Evolutionary conservation across 352 stramenopile species (phyloP), one percentile per base, ranked within the genome.

Genomic region (Phytophthora podocarpi): DNA sequence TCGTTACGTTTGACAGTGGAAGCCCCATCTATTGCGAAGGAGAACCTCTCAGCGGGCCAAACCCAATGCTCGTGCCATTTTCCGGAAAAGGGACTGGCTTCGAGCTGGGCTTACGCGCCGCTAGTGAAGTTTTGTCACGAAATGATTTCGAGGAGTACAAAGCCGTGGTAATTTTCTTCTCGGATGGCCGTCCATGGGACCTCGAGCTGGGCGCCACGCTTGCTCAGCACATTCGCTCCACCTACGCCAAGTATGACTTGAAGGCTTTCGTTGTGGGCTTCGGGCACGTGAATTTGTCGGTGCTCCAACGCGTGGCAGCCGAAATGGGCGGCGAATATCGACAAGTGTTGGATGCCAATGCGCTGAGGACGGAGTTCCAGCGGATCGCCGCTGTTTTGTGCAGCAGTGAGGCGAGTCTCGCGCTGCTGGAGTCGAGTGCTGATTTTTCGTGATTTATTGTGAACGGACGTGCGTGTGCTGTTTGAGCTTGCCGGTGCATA

Each of bases 201-300:
- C 43, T 67, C 2, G 12, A 31, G 0, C 24, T 60, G 50, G 72
- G 68, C 7, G 56, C 87, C 28, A 52, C 69, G 21, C 51, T 90
- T 12, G 83, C 75, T 4, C 27, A 50, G 5, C 59, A 89, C 36
- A 82, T 91, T 28, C 50, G 53, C 4, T 39, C 60, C 0, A 68
- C n/a, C 1, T 93, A 91, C 55, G 68, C 48, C 0, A 85, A 74
- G 47, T 85, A 89, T 28, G 75, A 72, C 8, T 43, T 92, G 21
- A 64, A 81, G 37, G 64, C 76, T 5, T 91, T 87, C 27, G 70
- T 70, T 2, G 82, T 93, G 0, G 82, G 84, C 7, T 93, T 89
- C 49, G 81, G 84, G 7, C 36, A n/a, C 11, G 62, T 86, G 36
- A 80, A 91, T 45, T 64, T 89, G 34, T 23, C 59, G 1, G 70